These are phyloP conservation scores for Tanacetum coccineum DNA, from an alignment of 129 eudicot genomes.

Conservation along the genomic window DNA sequence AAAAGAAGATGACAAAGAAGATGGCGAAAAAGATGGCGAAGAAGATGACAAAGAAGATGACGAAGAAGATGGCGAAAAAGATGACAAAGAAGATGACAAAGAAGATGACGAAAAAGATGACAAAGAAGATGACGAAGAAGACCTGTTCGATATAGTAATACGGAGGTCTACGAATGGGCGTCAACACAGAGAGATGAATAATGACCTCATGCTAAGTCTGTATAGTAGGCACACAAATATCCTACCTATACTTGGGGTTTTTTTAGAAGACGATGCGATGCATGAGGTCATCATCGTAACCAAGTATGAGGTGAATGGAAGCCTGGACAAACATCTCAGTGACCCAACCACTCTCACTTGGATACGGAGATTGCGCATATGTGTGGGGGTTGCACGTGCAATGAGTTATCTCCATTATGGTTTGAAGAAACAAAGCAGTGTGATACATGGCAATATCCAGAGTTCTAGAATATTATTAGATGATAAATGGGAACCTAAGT, in stretches of 20 bases:
- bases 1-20: no score
- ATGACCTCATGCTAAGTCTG: background rate
- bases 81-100: background rate
- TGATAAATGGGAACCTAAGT: slow-evolving; percentile 11
- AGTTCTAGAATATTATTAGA: slow-evolving; percentile 12
- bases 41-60: no score
- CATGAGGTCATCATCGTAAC: background rate
- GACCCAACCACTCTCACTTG: slow-evolving; percentile 1
- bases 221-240: background rate
- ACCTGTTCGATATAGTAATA: background rate
- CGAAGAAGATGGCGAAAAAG: no score
- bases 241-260: background rate
- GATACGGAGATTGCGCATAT: slow-evolving; percentile 2
- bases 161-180: background rate
- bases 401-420: background rate
- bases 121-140: no score
- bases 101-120: background rate
- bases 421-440: background rate
- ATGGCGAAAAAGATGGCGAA: no score
- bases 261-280: background rate
- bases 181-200: background rate
- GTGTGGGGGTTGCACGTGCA: slow-evolving; percentile 14
- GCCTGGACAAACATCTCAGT: slow-evolving; percentile 1
- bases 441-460: slow-evolving; percentile 12
- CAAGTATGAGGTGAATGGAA: slow-evolving; percentile 2